Base-by-base conservation (phyloP, 176 grass and related monocot genomes). In the Areca catechu region DNA sequence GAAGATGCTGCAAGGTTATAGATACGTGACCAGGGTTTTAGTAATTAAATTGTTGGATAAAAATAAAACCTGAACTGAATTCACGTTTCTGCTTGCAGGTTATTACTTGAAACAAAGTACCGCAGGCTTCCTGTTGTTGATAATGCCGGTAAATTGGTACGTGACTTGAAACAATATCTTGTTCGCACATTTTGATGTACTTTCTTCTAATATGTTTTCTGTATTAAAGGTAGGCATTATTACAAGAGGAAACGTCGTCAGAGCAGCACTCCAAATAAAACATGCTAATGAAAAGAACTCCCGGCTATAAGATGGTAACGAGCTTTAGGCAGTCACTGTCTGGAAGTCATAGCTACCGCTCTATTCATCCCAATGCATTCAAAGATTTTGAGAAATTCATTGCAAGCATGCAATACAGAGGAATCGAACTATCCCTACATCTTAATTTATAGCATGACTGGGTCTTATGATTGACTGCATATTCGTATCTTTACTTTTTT, bases 1-100 rank as follows among this genome's bases (percentile, higher is more conserved):
- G 93, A 97, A 60, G 93, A 80, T 79, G 93, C 86, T 49, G 71
- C 87, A 64, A 84, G 93, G 87, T 85, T 76, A 43, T 43, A 43
- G 34, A 43, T 43, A 3, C 1, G 1, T 9, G 34, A 43, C 34
- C 9, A 9, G 12, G 10, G 34, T 43, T 43, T 43, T 43, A 43
- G 10, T 43, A 14, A 43, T 43, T 43, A 43, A 12, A 37, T 37
- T 37, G 30, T 10, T 43, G 14, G 34, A 2, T 14, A 43, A 43
- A 43, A 43, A 7, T 43, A 43, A 43, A 43, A 43, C 1, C 7
- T 43, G 34, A 58, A 58, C 22, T 16, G 15, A 5, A 27, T 5
- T 29, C 17, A 15, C 19, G 22, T 28, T 66, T 62, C 23, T 54
- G 17, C 6, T 64, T 29, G 20, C 18, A 85, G 82, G 65, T 63